These are phyloP conservation scores for Epichloe uncinata DNA, from an alignment of 2,329 filamentous ascomycete species.

Conservation along the genomic window DNA sequence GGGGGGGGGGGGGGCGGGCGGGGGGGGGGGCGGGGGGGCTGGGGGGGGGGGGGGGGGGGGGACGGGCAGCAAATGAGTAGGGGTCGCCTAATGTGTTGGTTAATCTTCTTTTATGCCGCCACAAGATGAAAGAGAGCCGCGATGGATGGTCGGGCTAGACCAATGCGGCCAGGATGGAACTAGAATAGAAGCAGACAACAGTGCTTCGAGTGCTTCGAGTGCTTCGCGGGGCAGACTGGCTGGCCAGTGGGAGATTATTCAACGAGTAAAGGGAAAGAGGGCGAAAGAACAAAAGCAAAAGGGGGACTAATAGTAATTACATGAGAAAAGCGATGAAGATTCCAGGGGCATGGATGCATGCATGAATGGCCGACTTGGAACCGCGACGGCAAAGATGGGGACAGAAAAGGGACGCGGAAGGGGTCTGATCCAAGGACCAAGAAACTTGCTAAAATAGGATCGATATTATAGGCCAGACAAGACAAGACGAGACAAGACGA, in stretches of 20 bases:
- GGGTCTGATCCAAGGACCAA: too few relatives aligned
- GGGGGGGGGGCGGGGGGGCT: too few relatives aligned
- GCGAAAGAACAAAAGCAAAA: background rate
- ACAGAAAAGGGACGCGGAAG: too few relatives aligned
- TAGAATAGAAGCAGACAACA: background rate
- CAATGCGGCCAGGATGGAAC: background rate
- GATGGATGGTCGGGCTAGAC: too few relatives aligned
- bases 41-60: too few relatives aligned
- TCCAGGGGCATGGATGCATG: background rate
- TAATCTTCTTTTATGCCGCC: background rate
- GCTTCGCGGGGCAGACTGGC: background rate
- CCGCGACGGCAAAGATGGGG: too few relatives aligned
- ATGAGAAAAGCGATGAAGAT: background rate
- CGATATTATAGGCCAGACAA: too few relatives aligned
- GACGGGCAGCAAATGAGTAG: slow-evolving; percentile 1
- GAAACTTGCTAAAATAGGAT: too few relatives aligned
- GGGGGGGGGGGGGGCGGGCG: too few relatives aligned
- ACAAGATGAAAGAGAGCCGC: background rate
- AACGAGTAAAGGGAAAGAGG: background rate
- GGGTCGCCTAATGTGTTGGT: background rate
- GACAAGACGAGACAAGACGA: too few relatives aligned
- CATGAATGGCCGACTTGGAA: background rate
- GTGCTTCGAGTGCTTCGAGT: too few relatives aligned
- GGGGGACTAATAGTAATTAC: background rate
- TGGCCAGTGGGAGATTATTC: background rate